phyloP scores from a whole-genome alignment of 257 asterid species.

The Penstemon davidsonii region DNA sequence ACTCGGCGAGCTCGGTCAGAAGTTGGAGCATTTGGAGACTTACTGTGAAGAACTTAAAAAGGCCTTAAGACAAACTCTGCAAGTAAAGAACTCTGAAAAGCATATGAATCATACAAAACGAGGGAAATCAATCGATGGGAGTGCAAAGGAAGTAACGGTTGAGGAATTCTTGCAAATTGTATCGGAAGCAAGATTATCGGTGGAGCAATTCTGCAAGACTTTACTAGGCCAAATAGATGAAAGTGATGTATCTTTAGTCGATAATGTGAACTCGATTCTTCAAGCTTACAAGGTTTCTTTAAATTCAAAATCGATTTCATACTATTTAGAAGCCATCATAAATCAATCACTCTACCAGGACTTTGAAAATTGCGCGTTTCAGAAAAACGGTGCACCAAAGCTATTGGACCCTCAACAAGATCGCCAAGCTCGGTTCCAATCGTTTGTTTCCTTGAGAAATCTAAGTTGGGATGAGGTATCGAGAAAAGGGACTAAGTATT shows the following conservation, averaged over 20 bases:
- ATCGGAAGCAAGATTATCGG: slow-evolving; percentile 80
- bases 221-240: slow-evolving; percentile 54
- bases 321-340: slow-evolving; percentile 81
- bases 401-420: slow-evolving; percentile 65
- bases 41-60: slow-evolving; percentile 79
- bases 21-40: slow-evolving; percentile 67
- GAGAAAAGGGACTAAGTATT: slow-evolving; percentile 81
- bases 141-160: slow-evolving; percentile 58
- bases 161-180: slow-evolving; percentile 88
- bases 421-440: slow-evolving; percentile 61
- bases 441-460: slow-evolving; percentile 71
- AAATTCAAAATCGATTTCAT: slow-evolving; percentile 47
- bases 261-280: slow-evolving; percentile 61
- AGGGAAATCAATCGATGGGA: slow-evolving; percentile 45
- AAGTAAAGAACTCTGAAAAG: slow-evolving; percentile 37
- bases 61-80: slow-evolving; percentile 55
- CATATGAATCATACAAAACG: slow-evolving; percentile 38
- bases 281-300: slow-evolving; percentile 62
- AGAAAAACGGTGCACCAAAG: slow-evolving; percentile 66
- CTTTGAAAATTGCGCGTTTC: slow-evolving; percentile 78
- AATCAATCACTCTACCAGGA: slow-evolving; percentile 82
- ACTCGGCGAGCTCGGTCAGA: slow-evolving; percentile 60
- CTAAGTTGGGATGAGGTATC: slow-evolving; percentile 89
- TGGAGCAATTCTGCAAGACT: slow-evolving; percentile 81
- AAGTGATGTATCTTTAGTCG: slow-evolving; percentile 43